Evolutionary conservation across 2,329 filamentous ascomycete species (phyloP), one percentile per base, ranked within the genome.

Genomic region (Xylariomycetidae sp.): DNA sequence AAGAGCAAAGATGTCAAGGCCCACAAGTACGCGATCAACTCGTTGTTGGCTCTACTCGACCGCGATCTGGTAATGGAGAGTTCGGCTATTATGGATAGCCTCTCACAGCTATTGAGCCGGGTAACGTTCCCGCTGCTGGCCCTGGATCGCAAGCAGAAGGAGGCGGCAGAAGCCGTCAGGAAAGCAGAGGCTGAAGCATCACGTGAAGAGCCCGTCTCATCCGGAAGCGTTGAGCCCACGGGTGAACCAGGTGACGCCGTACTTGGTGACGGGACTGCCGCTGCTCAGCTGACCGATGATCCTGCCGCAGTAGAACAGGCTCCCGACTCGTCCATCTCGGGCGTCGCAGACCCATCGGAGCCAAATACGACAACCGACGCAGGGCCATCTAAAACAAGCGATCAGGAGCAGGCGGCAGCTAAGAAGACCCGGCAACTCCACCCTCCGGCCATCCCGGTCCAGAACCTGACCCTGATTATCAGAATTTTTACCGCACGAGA

Each of bases 31-130:
- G 88, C 94, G 8, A 76, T 98, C 56, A 98, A 98, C 57, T 88
- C 89, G 11, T 67, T 98, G 18, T 72, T 98, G 29, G 82, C 80
- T 41, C 72, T 98, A 5, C 73, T 98, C 15, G 92, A 97, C 56
- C 85, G 92, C n/a, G 86, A 88, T 45, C 70, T 97, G 41, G 89
- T 98, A 44, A 94, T 95, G 65, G 92, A 98, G 62, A 98, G 88
- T 62, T 89, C 90, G n/a, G 74, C 82, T 6, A 90, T 95, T 36
- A 97, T 98, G 89, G 90, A 95, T 49, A 82, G 88, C 42, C 73
- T 98, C 16, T 92, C 92, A 3, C 81, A 83, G 44, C 68, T 98
- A 18, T 73, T 98, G 16, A 90, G 88, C 57, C 82, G 85, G 45
- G 88, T 97, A 36, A 98, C 92, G 0, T 73, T 84, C 36, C 92